These are phyloP conservation scores for Oehlia diaphana DNA, from an alignment of 192 early-diverging fungal genomes.

Conservation along the genomic window DNA sequence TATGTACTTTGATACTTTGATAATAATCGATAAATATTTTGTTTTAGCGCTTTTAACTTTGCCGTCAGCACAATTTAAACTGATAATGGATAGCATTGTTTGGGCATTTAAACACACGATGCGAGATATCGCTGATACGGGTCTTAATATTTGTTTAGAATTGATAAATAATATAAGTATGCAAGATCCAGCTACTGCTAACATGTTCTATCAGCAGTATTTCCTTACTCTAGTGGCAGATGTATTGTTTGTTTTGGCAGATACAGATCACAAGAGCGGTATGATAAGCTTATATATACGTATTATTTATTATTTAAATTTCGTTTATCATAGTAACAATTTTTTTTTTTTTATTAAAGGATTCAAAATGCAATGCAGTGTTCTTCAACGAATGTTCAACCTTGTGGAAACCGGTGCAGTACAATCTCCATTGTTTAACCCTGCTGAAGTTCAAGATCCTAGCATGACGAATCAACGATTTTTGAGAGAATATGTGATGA, in stretches of 20 bases:
- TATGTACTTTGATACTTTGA: not conserved
- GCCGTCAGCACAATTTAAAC: slow-evolving; percentile 82
- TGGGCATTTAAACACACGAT: slow-evolving; percentile 99
- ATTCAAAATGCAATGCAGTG: slow-evolving; percentile 89
- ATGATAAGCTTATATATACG: slow-evolving; percentile 18
- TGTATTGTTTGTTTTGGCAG: slow-evolving; percentile 95
- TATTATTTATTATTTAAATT: not conserved
- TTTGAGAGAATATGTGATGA: slow-evolving; percentile 80
- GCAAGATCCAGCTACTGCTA: slow-evolving; percentile 72
- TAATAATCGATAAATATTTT: slow-evolving; percentile 5
- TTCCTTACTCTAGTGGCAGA: slow-evolving; percentile 91
- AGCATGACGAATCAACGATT: slow-evolving; percentile 79
- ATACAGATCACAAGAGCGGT: slow-evolving; percentile 97
- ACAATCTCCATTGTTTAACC: slow-evolving; percentile 84
- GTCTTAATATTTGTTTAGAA: slow-evolving; percentile 83
- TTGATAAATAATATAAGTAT: slow-evolving; percentile 84
- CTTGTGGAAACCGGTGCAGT: slow-evolving; percentile 81
- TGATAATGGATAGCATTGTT: slow-evolving; percentile 92
- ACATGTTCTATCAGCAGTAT: slow-evolving; percentile 90
- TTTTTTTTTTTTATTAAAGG: slow-evolving; percentile 46
- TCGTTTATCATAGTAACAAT: not conserved
- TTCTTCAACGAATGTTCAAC: slow-evolving; percentile 88
- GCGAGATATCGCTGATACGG: slow-evolving; percentile 94
- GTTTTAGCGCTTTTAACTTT: slow-evolving; percentile 75
- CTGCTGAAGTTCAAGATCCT: slow-evolving; percentile 68